Base-by-base conservation (phyloP, 176 grass and related monocot species). In the Alloteropsis semialata region DNA sequence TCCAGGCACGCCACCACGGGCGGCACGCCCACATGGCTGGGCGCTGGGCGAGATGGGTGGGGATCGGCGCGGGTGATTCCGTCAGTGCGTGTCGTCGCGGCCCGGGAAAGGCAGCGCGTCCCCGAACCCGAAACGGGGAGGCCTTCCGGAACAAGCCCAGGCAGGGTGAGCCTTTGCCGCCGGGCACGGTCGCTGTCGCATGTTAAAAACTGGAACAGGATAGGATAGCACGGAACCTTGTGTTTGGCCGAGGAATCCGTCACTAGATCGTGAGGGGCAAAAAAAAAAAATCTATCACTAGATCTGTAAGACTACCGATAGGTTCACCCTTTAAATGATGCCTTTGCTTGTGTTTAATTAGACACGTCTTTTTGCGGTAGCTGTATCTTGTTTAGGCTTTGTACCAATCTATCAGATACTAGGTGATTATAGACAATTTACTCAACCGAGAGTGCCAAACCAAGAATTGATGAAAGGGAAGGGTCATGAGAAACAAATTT, bases 21-120 rank as follows among this genome's bases (percentile, higher is more conserved):
- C 49, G 18, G 46, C 50, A 4, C 6, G 30, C 10, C 50, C 88
- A 77, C 83, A 65, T 86, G 83, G 55, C 81, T 25, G 50, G 61
- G 12, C 22, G 39, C 29, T 8, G 8, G 37, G 15, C 8, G 29
- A 5, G n/a, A 8, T 6, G 67, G 10, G 48, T 28, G 27, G 37
- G 24, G 27, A 49, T 32, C 73, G 25, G 18, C 24, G 64, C 16
- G 59, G 59, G 6, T 5, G 76, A 59, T 27, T 21, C 44, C 30
- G n/a, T n/a, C n/a, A n/a, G n/a, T n/a, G n/a, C n/a, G 36, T 61
- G 63, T 48, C 22, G 1, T 45, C 76, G 43, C 68, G 43, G 72
- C 46, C n/a, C 67, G 67, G 48, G 65, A 77, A 90, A 85, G 71
- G 82, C 17, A 3, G 27, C 77, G 71, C 18, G 63, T 45, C 64